A percentile compares a stretch with the other conserved stretches of the same genome.
Conservation (phyloP, 495 filamentous ascomycete genomes). For the Penicillium canariense region DNA sequence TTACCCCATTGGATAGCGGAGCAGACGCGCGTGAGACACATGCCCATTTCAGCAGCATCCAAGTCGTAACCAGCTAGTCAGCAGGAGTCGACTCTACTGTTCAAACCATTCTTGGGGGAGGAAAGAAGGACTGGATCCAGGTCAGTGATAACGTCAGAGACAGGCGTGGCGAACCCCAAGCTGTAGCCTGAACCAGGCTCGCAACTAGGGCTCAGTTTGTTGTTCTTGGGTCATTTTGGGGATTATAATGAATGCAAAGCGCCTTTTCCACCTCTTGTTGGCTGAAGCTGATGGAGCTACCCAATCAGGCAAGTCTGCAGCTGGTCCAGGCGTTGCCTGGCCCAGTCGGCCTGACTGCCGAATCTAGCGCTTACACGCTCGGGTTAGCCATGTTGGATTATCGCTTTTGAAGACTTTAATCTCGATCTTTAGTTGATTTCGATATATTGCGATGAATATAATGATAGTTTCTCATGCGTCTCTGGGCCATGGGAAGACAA, state of each 20-base stretch:
- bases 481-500: too few species aligned
- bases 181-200: not conserved
- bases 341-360: not conserved
- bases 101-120: not conserved
- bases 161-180: not conserved
- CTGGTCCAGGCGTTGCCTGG: not conserved
- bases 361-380: not conserved
- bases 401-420: too few species aligned
- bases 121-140: not conserved
- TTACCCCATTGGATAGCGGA: too few species aligned
- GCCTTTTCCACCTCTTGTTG: not conserved
- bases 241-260: not conserved
- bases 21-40: too few species aligned
- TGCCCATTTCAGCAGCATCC: too few species aligned
- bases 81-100: too few species aligned
- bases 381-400: not conserved
- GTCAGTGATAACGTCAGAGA: not conserved
- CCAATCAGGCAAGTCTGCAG: not conserved
- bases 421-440: too few species aligned
- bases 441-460: too few species aligned
- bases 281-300: not conserved
- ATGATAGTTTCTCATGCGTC: too few species aligned
- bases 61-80: too few species aligned
- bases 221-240: not conserved
- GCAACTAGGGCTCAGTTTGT: not conserved